Percentiles rank a stretch among this genome's conserved stretches.
Evolutionary conservation across 2,329 filamentous ascomycete species (phyloP).

Genomic region (Parafenestella ontariensis): DNA sequence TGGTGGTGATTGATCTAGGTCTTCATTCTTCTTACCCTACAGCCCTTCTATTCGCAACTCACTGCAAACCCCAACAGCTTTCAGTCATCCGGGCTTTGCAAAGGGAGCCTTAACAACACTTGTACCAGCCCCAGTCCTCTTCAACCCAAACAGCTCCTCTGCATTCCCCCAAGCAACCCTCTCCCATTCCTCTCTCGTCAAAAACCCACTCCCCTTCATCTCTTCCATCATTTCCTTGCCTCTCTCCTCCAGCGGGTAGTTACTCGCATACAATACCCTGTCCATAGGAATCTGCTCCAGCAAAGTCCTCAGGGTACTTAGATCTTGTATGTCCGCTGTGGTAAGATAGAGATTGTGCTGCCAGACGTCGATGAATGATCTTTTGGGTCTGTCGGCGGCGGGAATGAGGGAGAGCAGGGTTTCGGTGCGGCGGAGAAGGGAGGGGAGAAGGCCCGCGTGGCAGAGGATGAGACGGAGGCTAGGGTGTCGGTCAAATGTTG

Average conservation of each 20-base stretch:
- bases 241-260: slow-evolving; percentile 63
- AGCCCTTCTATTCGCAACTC: too few relatives aligned
- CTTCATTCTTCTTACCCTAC: neutral
- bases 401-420: slow-evolving; percentile 32
- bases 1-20: neutral
- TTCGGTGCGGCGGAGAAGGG: slow-evolving; percentile 59
- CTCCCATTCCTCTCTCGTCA: slow-evolving; percentile 58
- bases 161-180: slow-evolving; percentile 61
- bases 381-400: slow-evolving; percentile 22
- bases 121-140: neutral
- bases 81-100: too few relatives aligned
- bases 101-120: too few relatives aligned
- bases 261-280: slow-evolving; percentile 63
- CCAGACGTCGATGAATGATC: slow-evolving; percentile 59
- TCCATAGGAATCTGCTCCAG: slow-evolving; percentile 57
- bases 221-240: slow-evolving; percentile 59
- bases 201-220: slow-evolving; percentile 57
- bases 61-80: too few relatives aligned
- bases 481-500: slow-evolving; percentile 64
- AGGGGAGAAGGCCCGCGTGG: slow-evolving; percentile 62
- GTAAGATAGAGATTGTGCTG: slow-evolving; percentile 65
- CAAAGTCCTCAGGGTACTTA: slow-evolving; percentile 56
- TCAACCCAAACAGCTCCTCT: slow-evolving; percentile 42
- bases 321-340: slow-evolving; percentile 61
- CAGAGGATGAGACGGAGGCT: slow-evolving; percentile 62